Evolutionary conservation across 1,284 basidiomycete species (phyloP).

Genomic region (Exobasidium rhododendri): DNA sequence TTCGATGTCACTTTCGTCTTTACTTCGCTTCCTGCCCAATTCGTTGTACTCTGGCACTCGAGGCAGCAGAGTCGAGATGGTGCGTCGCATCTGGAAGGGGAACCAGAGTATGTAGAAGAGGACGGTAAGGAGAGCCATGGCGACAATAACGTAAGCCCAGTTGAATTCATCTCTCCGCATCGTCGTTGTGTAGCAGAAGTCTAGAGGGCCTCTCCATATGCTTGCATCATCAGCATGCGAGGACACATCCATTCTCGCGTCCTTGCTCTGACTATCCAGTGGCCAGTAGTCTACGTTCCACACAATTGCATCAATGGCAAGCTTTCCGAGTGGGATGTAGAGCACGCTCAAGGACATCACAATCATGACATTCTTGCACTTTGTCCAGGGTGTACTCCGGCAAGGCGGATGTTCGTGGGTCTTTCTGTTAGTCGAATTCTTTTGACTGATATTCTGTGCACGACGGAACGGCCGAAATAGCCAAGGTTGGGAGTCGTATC

Average conservation of each 20-base stretch:
- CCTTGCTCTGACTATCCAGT: slow-evolving; percentile 64
- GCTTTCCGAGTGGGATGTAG: slow-evolving; percentile 48
- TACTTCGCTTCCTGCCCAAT: slow-evolving; percentile 64
- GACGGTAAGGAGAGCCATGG: slow-evolving; percentile 63
- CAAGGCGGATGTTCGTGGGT: slow-evolving; percentile 24
- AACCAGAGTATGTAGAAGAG: slow-evolving; percentile 68
- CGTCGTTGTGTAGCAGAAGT: slow-evolving; percentile 68
- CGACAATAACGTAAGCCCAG: slow-evolving; percentile 66
- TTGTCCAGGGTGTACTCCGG: slow-evolving; percentile 26
- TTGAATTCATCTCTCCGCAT: slow-evolving; percentile 71
- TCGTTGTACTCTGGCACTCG: slow-evolving; percentile 69
- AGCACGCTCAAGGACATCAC: slow-evolving; percentile 38
- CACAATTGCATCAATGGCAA: slow-evolving; percentile 42
- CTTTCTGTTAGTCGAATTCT: not conserved
- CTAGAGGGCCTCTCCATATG: slow-evolving; percentile 60
- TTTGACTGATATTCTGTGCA: not conserved
- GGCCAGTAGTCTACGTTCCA: slow-evolving; percentile 50
- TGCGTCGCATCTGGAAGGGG: slow-evolving; percentile 64
- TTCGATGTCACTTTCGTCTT: slow-evolving; percentile 66
- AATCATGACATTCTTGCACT: slow-evolving; percentile 36
- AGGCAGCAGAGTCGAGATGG: slow-evolving; percentile 65
- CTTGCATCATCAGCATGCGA: slow-evolving; percentile 63
- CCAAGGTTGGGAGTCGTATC: slow-evolving; percentile 41
- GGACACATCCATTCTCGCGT: slow-evolving; percentile 61
- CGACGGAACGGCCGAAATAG: slow-evolving; percentile 20